phyloP scores from a whole-genome alignment of 257 asterid species.

The Capsicum pubescens region DNA sequence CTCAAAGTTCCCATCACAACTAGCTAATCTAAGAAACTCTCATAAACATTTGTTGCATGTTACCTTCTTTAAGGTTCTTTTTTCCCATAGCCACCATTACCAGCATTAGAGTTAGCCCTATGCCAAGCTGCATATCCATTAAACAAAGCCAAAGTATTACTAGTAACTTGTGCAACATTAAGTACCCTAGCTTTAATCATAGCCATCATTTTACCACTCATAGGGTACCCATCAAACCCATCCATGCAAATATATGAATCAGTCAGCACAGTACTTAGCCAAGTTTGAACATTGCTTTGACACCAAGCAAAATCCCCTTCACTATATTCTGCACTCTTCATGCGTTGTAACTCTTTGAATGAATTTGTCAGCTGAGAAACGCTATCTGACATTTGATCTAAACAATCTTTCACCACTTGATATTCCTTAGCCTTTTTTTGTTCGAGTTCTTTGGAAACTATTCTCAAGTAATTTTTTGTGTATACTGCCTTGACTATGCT shows the following conservation, averaged over 20 bases:
- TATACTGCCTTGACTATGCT: conserved; percentile 55
- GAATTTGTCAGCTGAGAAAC: conserved; percentile 59
- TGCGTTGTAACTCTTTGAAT: conserved; percentile 51
- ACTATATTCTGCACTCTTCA: conserved; percentile 38
- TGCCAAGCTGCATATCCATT: conserved; percentile 58
- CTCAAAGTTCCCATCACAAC: background rate
- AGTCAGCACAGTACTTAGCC: conserved; percentile 65
- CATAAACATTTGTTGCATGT: background rate
- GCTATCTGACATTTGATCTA: conserved; percentile 69
- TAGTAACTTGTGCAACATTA: conserved; percentile 62
- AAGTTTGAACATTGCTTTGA: conserved; percentile 56
- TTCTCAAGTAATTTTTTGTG: conserved; percentile 50
- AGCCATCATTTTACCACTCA: conserved; percentile 53
- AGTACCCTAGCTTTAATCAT: conserved; percentile 57
- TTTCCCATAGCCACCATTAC: background rate
- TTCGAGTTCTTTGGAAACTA: conserved; percentile 49
- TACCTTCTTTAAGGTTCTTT: conserved; percentile 11
- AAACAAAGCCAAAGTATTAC: conserved; percentile 61
- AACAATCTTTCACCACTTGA: conserved; percentile 55
- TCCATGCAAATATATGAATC: conserved; percentile 59
- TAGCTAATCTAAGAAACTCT: background rate
- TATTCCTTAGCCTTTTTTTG: conserved; percentile 43
- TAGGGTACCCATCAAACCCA: conserved; percentile 54
- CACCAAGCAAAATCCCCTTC: conserved; percentile 59
- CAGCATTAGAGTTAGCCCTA: conserved; percentile 31